Evolutionary conservation across 2,329 filamentous ascomycete genomes (phyloP), one percentile per base, ranked within the genome.

Genomic region (Sclerotinia minor): DNA sequence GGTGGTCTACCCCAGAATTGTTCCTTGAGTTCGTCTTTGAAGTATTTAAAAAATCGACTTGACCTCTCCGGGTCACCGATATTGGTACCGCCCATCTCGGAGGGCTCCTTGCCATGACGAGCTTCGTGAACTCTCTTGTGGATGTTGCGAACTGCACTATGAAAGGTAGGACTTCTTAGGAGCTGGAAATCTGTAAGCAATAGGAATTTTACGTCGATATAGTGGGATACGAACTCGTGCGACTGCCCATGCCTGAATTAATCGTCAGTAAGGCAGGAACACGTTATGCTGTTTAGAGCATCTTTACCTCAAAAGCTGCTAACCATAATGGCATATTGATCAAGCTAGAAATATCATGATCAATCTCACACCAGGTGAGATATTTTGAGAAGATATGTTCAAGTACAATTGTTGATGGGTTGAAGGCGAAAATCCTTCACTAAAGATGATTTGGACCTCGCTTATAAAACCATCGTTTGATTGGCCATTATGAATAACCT

Each of bases 121-220:
- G 83, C 72, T 65, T 77, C 76, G 17, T 77, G 74, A 17, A 77
- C 69, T 55, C 71, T 75, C 44, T 74, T 75, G 60, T 86, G 84
- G 17, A 83, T 79, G 67, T 80, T 80, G 32, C 82, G 80, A 24
- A 87, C 83, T 35, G 74, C 79, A 65, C 81, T 80, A 72, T 87
- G 85, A 78, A 87, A 87, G 47, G 79, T 75, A 3, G 83, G 83
- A 65, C 83, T 85, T 65, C 78, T 77, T 53, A 87, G 80, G 66
- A 87, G 81, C 79, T 84, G 74, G 52, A 73, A 65, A 49, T 64
- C 68, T 32, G 65, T 67, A 52, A 65, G 53, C 15, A 52, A 32
- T 32, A 52, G 32, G 49, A 54, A 26, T 13, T 41, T 19, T 19
- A 32, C 4, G 53, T 41, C 45, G 63, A 55, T 53, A 64, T 44